These are phyloP conservation scores for Calamus simplicifolius DNA, from an alignment of 176 grass and related monocot species.

Conservation along the genomic window DNA sequence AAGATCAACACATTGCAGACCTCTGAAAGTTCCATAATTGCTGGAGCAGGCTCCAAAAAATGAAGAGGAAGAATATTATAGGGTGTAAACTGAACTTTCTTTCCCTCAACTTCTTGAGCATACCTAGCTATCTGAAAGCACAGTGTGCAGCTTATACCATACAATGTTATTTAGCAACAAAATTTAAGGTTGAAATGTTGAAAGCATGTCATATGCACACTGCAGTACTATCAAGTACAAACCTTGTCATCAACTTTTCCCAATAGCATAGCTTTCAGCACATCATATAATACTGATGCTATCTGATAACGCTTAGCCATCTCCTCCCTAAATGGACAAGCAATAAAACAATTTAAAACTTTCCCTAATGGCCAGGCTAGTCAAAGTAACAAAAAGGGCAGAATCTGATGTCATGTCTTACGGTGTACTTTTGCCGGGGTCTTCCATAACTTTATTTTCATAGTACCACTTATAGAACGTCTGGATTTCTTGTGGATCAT, in stretches of 20 bases:
- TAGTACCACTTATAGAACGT: slow-evolving; percentile 57
- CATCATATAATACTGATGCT: slow-evolving; percentile 75
- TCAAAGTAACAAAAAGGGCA: too few relatives aligned
- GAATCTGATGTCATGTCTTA: slow-evolving; percentile 28
- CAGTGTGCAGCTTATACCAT: slow-evolving; percentile 4
- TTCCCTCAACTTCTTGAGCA: slow-evolving; percentile 53
- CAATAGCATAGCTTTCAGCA: slow-evolving; percentile 58
- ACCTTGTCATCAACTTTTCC: slow-evolving; percentile 34
- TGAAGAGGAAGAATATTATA: slow-evolving; percentile 98
- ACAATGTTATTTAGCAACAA: background rate
- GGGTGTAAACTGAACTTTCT: slow-evolving; percentile 55
- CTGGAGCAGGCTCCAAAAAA: slow-evolving; percentile 37
- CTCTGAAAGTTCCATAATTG: slow-evolving; percentile 88
- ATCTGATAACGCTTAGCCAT: slow-evolving; percentile 67
- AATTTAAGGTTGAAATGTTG: slow-evolving; percentile 2
- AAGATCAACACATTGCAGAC: slow-evolving; percentile 27
- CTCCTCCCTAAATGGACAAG: slow-evolving; percentile 38
- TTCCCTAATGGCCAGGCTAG: too few relatives aligned
- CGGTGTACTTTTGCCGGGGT: slow-evolving; percentile 28
- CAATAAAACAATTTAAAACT: background rate
- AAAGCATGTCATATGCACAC: background rate
- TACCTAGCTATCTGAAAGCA: slow-evolving; percentile 38
- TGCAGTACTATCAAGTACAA: background rate
- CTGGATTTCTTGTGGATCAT: slow-evolving; percentile 69
- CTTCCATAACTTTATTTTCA: slow-evolving; percentile 38